Conservation (phyloP, 306 rosid genomes). For the Luffa acutangula region DNA sequence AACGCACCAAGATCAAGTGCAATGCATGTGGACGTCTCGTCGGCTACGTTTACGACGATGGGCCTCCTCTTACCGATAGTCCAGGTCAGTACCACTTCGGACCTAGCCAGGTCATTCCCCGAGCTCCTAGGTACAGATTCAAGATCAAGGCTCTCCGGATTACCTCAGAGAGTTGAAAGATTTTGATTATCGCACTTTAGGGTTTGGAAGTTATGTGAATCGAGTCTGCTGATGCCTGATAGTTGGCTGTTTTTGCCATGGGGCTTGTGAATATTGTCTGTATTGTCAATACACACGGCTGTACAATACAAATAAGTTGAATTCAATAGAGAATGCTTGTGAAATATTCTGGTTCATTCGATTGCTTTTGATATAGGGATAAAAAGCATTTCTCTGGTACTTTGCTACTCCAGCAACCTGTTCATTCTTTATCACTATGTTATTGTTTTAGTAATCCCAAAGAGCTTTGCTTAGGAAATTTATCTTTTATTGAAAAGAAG, state of each 20-base stretch:
- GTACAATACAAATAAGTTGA: neutral
- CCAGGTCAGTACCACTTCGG: slow-evolving; percentile 81
- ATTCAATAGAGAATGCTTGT: neutral
- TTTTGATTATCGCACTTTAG: neutral
- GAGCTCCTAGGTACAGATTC: slow-evolving; percentile 70
- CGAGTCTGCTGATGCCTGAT: neutral
- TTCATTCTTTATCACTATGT: neutral
- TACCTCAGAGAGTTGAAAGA: slow-evolving; percentile 19
- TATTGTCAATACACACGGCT: neutral
- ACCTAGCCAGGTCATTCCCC: slow-evolving; percentile 84
- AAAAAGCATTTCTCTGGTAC: neutral
- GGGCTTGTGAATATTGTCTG: neutral
- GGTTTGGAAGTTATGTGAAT: neutral
- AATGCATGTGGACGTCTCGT: slow-evolving; percentile 32
- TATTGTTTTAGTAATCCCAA: neutral
- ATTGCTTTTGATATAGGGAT: neutral
- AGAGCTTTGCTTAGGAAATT: neutral
- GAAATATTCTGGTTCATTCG: neutral
- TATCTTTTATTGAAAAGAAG: neutral
- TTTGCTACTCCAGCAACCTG: neutral
- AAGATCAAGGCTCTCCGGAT: slow-evolving; percentile 73
- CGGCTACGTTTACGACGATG: slow-evolving; percentile 77
- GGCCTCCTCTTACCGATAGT: slow-evolving; percentile 52
- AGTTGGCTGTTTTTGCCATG: neutral
- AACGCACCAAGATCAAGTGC: slow-evolving; percentile 78